Percentiles rank a stretch among this genome's conserved stretches.
phyloP scores from a whole-genome alignment of 208 protist genomes.

The Crithidia acanthocephali region DNA sequence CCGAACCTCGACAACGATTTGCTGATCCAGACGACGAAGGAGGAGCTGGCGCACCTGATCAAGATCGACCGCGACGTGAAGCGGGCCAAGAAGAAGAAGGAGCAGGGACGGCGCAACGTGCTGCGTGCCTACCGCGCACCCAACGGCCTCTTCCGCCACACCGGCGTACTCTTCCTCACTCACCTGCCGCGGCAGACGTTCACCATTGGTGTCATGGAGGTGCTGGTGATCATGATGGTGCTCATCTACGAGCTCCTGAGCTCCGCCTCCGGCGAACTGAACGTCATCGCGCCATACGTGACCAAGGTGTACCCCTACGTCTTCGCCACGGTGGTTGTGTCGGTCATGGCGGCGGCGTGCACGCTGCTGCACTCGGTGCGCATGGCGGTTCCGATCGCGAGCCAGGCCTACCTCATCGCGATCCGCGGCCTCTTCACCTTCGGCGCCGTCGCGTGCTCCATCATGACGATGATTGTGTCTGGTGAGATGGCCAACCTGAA shows the following conservation, averaged over 20 bases:
- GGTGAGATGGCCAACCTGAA: conserved; percentile 28
- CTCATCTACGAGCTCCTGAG: conserved; percentile 39
- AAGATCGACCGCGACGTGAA: conserved; percentile 70
- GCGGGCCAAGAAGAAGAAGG: conserved; percentile 39
- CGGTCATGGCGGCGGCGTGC: conserved; percentile 32
- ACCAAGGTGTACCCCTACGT: conserved; percentile 37
- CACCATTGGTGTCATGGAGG: conserved; percentile 52
- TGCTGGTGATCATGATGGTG: conserved; percentile 38
- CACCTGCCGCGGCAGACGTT: conserved; percentile 72
- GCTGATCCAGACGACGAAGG: conserved; percentile 46
- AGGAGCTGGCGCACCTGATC: conserved; percentile 73
- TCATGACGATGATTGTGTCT: conserved; percentile 49
- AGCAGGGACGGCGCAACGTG: conserved; percentile 33
- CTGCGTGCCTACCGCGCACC: conserved; percentile 46
- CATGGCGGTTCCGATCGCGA: conserved; percentile 50
- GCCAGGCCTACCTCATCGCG: conserved; percentile 10
- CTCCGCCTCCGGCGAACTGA: conserved; percentile 15
- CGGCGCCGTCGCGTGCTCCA: conserved; percentile 34
- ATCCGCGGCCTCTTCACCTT: conserved; percentile 30
- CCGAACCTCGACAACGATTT: conserved; percentile 62
- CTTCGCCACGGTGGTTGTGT: conserved; percentile 32
- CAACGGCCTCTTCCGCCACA: conserved; percentile 48
- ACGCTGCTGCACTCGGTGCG: conserved; percentile 53
- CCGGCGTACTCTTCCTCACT: conserved; percentile 72
- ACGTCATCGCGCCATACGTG: conserved; percentile 44